A percentile compares a stretch with the other conserved stretches of the same genome.
These are phyloP conservation scores for Selenicereus undatus DNA, from an alignment of 148 eudicot genomes.

Conservation along the genomic window DNA sequence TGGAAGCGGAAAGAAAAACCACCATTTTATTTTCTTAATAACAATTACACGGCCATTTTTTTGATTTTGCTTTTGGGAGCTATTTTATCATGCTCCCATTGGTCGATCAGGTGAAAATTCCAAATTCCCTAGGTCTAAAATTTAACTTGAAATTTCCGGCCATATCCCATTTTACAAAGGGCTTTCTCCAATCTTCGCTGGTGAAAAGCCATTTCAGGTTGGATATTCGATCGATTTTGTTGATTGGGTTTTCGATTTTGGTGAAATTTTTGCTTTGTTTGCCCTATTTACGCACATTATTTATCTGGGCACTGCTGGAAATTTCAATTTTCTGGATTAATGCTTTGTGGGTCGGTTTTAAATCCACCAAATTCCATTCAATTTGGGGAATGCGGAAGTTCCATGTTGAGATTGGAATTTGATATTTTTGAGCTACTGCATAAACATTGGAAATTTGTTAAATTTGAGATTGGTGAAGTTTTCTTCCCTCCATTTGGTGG, in stretches of 20 bases:
- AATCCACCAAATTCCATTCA: constrained; percentile 15
- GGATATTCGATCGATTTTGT: background rate
- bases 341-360: constrained; percentile 3
- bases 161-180: background rate
- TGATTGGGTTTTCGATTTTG: background rate
- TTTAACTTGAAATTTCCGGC: background rate
- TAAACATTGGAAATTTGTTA: constrained; percentile 2
- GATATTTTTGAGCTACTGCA: constrained; percentile 5
- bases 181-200: no score
- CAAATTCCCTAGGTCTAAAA: background rate
- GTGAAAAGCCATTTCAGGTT: background rate
- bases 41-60: background rate
- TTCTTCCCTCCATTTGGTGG: constrained; percentile 2
- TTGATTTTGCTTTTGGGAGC: background rate
- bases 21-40: background rate
- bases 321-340: background rate
- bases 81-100: background rate
- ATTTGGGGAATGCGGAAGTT: constrained; percentile 16
- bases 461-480: background rate
- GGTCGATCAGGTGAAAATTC: background rate
- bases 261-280: background rate
- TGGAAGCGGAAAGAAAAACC: background rate
- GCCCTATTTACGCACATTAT: background rate
- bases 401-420: constrained; percentile 15
- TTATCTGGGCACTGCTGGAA: background rate